phyloP scores from a whole-genome alignment of 2,329 filamentous ascomycete genomes.

The Colletotrichum shisoi region DNA sequence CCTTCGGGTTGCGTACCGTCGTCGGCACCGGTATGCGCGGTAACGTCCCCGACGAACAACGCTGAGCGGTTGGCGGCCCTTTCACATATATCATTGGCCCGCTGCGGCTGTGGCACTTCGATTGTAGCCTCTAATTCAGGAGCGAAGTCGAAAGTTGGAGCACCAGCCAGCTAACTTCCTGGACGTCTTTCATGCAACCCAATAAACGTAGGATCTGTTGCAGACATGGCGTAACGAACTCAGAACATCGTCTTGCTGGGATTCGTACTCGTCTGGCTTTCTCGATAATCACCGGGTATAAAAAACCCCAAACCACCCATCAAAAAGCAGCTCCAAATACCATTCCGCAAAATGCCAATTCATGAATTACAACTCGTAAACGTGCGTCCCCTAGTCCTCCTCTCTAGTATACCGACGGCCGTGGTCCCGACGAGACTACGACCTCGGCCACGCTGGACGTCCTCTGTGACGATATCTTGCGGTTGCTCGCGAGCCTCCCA shows the following conservation, averaged over 20 bases:
- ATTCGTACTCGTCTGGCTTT: neutral
- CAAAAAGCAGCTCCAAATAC: neutral
- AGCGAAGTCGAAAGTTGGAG: neutral
- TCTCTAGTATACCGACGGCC: conserved; percentile 24
- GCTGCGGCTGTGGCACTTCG: too few relatives aligned
- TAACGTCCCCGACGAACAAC: neutral
- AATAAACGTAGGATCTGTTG: neutral
- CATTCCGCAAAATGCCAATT: neutral
- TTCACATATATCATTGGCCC: too few relatives aligned
- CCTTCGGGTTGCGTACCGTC: conserved; percentile 14
- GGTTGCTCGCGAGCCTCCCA: conserved; percentile 47
- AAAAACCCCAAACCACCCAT: conserved; percentile 7
- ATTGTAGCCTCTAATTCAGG: neutral
- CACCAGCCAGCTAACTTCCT: neutral
- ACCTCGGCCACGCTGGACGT: conserved; percentile 47
- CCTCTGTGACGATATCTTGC: conserved; percentile 44
- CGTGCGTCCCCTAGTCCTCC: neutral
- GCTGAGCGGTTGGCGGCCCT: neutral
- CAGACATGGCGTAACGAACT: neutral
- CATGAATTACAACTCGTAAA: neutral
- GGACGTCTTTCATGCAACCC: neutral
- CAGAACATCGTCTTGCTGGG: neutral
- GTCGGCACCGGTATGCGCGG: conserved; percentile 5
- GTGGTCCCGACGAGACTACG: conserved; percentile 22
- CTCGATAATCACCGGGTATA: conserved; percentile 26